A percentile compares a stretch with the other conserved stretches of the same genome.
phyloP scores from a whole-genome alignment of 306 rosid species.

The Geum urbanum region DNA sequence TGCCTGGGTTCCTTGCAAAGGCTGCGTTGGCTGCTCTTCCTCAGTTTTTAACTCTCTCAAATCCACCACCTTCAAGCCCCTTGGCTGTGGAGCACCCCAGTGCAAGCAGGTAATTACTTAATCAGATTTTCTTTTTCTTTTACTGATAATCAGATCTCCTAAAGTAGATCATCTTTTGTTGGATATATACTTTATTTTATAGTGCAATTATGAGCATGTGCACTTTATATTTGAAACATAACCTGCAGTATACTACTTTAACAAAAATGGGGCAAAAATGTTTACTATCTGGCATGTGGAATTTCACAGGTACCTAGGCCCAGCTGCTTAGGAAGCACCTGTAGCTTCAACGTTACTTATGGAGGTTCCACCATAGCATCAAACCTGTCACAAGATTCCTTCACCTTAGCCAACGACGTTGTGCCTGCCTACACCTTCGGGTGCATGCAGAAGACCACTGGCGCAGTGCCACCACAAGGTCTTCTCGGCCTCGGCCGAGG shows the following conservation, averaged over 20 bases:
- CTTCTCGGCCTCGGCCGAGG: constrained; percentile 93
- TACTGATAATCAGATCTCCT: neutral
- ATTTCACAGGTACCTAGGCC: constrained; percentile 78
- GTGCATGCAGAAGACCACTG: constrained; percentile 61
- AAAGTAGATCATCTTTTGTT: neutral
- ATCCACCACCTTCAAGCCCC: constrained; percentile 46
- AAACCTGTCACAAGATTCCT: constrained; percentile 57
- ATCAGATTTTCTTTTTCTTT: neutral
- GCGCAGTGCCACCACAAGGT: constrained; percentile 78
- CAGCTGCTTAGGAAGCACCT: constrained; percentile 60
- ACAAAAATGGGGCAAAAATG: neutral
- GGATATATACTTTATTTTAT: neutral
- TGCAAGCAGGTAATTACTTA: constrained; percentile 64
- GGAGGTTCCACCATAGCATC: constrained; percentile 74
- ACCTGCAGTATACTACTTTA: too few species aligned
- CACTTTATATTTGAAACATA: neutral
- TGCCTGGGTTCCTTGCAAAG: constrained; percentile 83
- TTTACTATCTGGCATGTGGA: constrained; percentile 25
- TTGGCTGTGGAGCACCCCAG: constrained; percentile 52
- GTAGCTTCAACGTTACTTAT: constrained; percentile 75
- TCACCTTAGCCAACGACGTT: constrained; percentile 63
- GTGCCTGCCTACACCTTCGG: constrained; percentile 72
- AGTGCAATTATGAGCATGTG: neutral
- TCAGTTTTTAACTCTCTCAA: constrained; percentile 38
- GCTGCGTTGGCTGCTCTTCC: constrained; percentile 69